Evolutionary conservation across 1,139 yeast species (phyloP).

Genomic region (Entelexis paramagnoliae): DNA sequence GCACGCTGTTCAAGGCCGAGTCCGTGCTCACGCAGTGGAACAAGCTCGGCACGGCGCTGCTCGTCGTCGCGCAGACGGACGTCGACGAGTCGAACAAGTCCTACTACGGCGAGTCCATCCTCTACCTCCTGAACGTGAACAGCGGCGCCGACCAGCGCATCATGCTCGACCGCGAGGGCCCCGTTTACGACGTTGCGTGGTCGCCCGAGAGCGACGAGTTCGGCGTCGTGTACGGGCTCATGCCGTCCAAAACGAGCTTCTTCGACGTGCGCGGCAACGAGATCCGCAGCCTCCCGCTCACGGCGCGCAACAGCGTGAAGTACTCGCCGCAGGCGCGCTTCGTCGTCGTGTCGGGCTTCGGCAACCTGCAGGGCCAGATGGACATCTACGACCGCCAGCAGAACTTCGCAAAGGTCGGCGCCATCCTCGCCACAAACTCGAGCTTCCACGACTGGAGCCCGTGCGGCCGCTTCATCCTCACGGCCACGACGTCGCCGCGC

Average conservation of each 20-base stretch:
- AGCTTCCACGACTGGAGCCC: conserved; percentile 97
- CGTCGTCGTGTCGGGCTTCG: conserved; percentile 91
- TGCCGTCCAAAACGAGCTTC: conserved; percentile 95
- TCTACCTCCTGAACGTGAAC: conserved; percentile 79
- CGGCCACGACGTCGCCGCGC: conserved; percentile 96
- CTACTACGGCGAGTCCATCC: conserved; percentile 92
- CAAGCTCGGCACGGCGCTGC: conserved; percentile 80
- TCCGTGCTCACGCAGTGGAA: conserved; percentile 91
- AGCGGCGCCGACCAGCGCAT: conserved; percentile 67
- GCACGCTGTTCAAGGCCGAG: conserved; percentile 92
- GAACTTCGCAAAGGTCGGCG: conserved; percentile 66
- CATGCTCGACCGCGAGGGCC: conserved; percentile 82
- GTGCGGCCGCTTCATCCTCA: conserved; percentile 85
- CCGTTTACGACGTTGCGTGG: conserved; percentile 97
- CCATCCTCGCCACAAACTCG: conserved; percentile 87
- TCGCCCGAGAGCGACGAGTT: conserved; percentile 93
- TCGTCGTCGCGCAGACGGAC: conserved; percentile 91
- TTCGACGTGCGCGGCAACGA: conserved; percentile 91
- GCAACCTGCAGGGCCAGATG: conserved; percentile 93
- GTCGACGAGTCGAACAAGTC: conserved; percentile 90
- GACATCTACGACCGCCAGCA: conserved; percentile 90
- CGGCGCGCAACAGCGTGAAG: conserved; percentile 79
- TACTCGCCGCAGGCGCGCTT: conserved; percentile 93
- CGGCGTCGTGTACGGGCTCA: conserved; percentile 92
- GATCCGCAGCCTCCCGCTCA: conserved; percentile 72